These are phyloP conservation scores for Cudoniella acicularis DNA, from an alignment of 495 filamentous ascomycete species.

Conservation along the genomic window DNA sequence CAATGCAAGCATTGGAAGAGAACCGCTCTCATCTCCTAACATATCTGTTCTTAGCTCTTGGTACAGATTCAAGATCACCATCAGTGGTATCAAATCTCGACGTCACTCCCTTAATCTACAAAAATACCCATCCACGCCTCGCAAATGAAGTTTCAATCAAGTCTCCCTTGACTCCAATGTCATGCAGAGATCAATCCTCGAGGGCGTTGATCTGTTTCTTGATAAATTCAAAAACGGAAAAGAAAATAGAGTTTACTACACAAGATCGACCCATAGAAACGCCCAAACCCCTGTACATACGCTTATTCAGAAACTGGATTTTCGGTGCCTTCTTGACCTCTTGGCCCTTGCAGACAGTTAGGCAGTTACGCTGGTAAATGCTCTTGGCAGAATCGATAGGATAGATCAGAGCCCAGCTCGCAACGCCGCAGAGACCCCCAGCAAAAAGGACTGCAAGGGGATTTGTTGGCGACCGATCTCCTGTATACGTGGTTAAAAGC, in stretches of 20 bases:
- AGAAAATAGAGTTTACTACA: conserved; percentile 73
- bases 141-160: neutral
- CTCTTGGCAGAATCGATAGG: conserved; percentile 82
- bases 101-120: neutral
- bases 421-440: conserved; percentile 73
- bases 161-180: neutral
- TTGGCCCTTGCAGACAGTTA: conserved; percentile 60
- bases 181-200: conserved; percentile 20
- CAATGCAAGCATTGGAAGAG: too few relatives aligned
- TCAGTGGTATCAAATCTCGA: neutral
- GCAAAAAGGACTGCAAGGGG: conserved; percentile 69
- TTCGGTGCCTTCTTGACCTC: conserved; percentile 53
- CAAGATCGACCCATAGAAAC: conserved; percentile 78
- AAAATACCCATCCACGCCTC: neutral
- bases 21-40: neutral
- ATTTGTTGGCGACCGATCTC: conserved; percentile 61
- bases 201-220: conserved; percentile 53
- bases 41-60: neutral
- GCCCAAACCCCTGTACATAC: conserved; percentile 73
- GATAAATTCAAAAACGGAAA: conserved; percentile 70
- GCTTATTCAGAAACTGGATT: conserved; percentile 66
- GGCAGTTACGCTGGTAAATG: conserved; percentile 75
- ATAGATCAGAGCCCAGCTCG: conserved; percentile 79
- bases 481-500: conserved; percentile 68
- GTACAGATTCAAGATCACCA: neutral